phyloP scores from a whole-genome alignment of 2,329 filamentous ascomycete species.

The Paecilomyces fulvus region DNA sequence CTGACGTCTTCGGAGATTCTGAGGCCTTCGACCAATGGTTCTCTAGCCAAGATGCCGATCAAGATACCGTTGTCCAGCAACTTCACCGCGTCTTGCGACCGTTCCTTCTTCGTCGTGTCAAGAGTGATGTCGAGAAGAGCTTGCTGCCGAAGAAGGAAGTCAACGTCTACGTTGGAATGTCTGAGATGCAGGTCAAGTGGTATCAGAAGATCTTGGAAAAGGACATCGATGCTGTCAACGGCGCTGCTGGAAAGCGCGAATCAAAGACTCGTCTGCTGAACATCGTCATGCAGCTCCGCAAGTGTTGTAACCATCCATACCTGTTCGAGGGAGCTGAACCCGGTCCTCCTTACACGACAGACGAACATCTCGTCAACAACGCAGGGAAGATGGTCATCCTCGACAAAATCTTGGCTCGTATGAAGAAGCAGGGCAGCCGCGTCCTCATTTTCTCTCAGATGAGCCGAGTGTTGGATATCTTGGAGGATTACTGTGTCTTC shows the following conservation, averaged over 20 bases:
- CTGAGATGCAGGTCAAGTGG: conserved; percentile 98
- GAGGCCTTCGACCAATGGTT: conserved; percentile 99
- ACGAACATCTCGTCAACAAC: conserved; percentile 90
- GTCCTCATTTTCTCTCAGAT: conserved; percentile 99
- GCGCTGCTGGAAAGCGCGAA: conserved; percentile 89
- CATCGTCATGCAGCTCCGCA: conserved; percentile 98
- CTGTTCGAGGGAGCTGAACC: conserved; percentile 96
- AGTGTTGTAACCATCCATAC: conserved; percentile 98
- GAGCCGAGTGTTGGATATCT: conserved; percentile 91
- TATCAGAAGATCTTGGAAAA: conserved; percentile 99
- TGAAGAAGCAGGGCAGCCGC: conserved; percentile 79
- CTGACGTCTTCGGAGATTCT: conserved; percentile 93
- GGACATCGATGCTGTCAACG: conserved; percentile 97
- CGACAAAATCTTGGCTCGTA: conserved; percentile 77
- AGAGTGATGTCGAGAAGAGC: conserved; percentile 97
- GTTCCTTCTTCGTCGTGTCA: conserved; percentile 90
- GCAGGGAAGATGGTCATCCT: conserved; percentile 96
- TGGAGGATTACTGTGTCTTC: conserved; percentile 98
- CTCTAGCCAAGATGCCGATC: conserved; percentile 77
- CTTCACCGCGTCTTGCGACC: conserved; percentile 86
- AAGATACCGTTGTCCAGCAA: conserved; percentile 93
- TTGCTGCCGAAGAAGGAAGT: conserved; percentile 94
- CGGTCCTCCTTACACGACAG: conserved; percentile 93
- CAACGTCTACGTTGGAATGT: conserved; percentile 96
- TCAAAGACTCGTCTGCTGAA: conserved; percentile 95